phyloP scores from a whole-genome alignment of 176 grass and related monocot genomes.

The Sorghum bicolor region Sorghum_bicolor_NCBIv3 NC_012870.2:77487501-77488000 shows the following conservation, averaged over 20 bases:
- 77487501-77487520: no score
- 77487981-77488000: slow-evolving; percentile 64
- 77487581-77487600: no score
- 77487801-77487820: background rate
- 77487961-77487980: slow-evolving; percentile 52
- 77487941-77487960: slow-evolving; percentile 57
- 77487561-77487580: no score
- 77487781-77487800: background rate
- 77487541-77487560: no score
- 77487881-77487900: slow-evolving; percentile 33
- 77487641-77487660: background rate
- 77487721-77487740: background rate
- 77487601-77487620: no score
- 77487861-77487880: background rate
- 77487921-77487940: slow-evolving; percentile 53
- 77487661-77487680: background rate
- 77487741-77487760: slow-evolving; percentile 1
- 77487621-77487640: background rate
- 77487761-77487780: background rate
- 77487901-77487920: slow-evolving; percentile 51
- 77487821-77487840: background rate
- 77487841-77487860: background rate
- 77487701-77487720: slow-evolving; percentile 2
- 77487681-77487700: slow-evolving; percentile 18
- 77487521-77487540: no score